phyloP scores from a whole-genome alignment of 305 asterid species.

The Solanum hybrid region DNA sequence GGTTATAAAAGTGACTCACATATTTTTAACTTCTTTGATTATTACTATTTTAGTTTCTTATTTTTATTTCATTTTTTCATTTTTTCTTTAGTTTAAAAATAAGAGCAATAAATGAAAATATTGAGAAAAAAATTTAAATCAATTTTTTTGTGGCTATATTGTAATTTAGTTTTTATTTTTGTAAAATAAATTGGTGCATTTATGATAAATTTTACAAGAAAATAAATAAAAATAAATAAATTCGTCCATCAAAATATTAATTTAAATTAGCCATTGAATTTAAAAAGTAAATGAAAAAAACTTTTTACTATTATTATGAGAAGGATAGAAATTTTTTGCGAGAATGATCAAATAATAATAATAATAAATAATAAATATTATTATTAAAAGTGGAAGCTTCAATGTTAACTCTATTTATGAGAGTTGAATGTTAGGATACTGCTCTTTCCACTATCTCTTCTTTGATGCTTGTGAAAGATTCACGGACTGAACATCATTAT shows the following conservation, averaged over 20 bases:
- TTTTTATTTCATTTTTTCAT: too few species aligned
- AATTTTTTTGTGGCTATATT: not conserved
- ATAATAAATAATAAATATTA: too few species aligned
- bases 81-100: too few species aligned
- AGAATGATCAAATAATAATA: not conserved
- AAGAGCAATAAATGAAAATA: too few species aligned
- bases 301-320: not conserved
- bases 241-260: not conserved
- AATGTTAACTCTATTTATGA: not conserved
- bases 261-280: not conserved
- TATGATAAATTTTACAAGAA: not conserved
- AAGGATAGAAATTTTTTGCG: not conserved
- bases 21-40: not conserved
- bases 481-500: not conserved
- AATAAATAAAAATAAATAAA: too few species aligned
- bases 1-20: not conserved
- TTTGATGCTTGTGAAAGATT: not conserved
- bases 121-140: not conserved
- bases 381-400: not conserved
- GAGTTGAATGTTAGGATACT: not conserved
- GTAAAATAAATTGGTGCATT: too few species aligned
- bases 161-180: too few species aligned
- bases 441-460: not conserved
- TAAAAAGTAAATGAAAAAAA: not conserved
- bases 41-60: too few species aligned